Evolutionary conservation across 129 eudicot genomes (phyloP).

Genomic region (Mikania micrantha): DNA sequence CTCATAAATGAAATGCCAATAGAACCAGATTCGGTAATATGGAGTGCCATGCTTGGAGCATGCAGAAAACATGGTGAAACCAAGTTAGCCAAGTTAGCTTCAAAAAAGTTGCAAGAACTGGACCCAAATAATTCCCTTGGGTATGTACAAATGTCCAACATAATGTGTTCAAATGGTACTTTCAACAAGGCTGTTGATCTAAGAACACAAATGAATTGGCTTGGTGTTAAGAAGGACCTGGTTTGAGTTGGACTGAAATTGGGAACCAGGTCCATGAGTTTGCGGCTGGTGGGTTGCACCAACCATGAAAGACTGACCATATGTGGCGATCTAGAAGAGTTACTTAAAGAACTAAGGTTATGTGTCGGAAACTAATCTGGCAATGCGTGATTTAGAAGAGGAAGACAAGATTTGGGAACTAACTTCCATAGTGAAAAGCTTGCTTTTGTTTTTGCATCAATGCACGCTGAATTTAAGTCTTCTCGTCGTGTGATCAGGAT

Average conservation of each 20-base stretch:
- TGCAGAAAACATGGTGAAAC: constrained; percentile 66
- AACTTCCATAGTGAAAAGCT: constrained; percentile 72
- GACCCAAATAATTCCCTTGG: constrained; percentile 67
- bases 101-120: constrained; percentile 44
- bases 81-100: constrained; percentile 43
- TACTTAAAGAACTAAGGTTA: constrained; percentile 51
- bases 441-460: constrained; percentile 55
- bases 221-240: constrained; percentile 65
- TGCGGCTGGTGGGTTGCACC: constrained; percentile 58
- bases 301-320: constrained; percentile 49
- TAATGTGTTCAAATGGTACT: constrained; percentile 50
- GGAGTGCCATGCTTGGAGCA: constrained; percentile 79
- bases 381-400: constrained; percentile 55
- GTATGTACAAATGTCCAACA: constrained; percentile 57
- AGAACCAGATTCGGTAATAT: constrained; percentile 63
- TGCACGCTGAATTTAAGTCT: constrained; percentile 21
- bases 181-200: constrained; percentile 44
- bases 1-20: constrained; percentile 64
- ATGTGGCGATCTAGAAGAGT: constrained; percentile 29
- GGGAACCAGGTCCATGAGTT: constrained; percentile 63
- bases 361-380: constrained; percentile 55
- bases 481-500: constrained; percentile 34
- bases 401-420: constrained; percentile 66
- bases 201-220: constrained; percentile 50
- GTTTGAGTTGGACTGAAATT: constrained; percentile 80